phyloP scores from a whole-genome alignment of 1,284 basidiomycete species.

The Ceratobasidium sp. region DNA sequence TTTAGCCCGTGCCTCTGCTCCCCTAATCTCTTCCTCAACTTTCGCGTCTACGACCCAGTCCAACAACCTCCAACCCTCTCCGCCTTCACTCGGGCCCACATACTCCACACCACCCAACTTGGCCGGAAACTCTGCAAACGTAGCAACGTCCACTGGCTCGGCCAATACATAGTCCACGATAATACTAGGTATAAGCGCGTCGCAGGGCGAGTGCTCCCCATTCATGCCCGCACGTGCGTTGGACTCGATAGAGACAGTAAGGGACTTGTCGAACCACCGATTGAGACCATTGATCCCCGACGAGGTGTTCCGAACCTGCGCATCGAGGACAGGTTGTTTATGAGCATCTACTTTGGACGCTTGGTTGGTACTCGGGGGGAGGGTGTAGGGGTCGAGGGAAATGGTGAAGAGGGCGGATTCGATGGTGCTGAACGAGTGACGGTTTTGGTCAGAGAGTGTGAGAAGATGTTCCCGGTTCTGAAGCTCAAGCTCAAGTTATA shows the following conservation, averaged over 20 bases:
- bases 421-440: conserved; percentile 67
- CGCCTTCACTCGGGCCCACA: conserved; percentile 22
- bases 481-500: conserved; percentile 43
- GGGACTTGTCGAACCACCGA: conserved; percentile 93
- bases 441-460: conserved; percentile 73
- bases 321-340: conserved; percentile 71
- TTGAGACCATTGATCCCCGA: conserved; percentile 76
- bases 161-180: conserved; percentile 87
- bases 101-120: conserved; percentile 39
- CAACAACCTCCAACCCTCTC: conserved; percentile 69
- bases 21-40: conserved; percentile 68
- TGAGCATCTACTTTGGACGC: conserved; percentile 63
- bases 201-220: conserved; percentile 94
- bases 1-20: conserved; percentile 69
- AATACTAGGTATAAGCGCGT: conserved; percentile 89
- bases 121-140: conserved; percentile 52
- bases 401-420: conserved; percentile 83
- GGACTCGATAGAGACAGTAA: conserved; percentile 85
- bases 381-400: conserved; percentile 62
- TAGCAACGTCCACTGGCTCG: conserved; percentile 66
- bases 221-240: conserved; percentile 87
- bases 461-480: conserved; percentile 80
- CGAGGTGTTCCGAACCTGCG: conserved; percentile 82
- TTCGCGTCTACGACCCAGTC: conserved; percentile 80
- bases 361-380: conserved; percentile 53